Evolutionary conservation across 2,329 filamentous ascomycete genomes (phyloP), one percentile per base, ranked within the genome.

Genomic region (Lecanosticta acicola): DNA sequence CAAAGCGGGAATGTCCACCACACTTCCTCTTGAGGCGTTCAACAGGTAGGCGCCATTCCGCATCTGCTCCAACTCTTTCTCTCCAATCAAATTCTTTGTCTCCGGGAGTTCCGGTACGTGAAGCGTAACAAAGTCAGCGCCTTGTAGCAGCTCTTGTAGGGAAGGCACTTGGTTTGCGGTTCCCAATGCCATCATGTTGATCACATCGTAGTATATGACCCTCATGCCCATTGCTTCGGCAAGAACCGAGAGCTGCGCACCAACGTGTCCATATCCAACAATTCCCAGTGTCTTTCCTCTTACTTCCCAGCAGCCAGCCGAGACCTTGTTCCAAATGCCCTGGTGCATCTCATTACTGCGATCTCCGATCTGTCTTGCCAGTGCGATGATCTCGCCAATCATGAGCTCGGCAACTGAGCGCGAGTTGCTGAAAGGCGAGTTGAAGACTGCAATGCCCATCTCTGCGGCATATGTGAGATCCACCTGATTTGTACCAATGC

Each of bases 171-270:
- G 93, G 57, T 78, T 82, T 24, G 91, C 82, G 9, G 86, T 94
- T 45, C 93, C 93, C 65, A 98, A 73, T 36, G 86, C 85, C 93
- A 98, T 98, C 58, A 97, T 77, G 58, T 90, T 94, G 53, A 95
- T 71, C 4, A 95, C 83, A 68, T 98, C 93, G 68, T 94, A 97
- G 76, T 96, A 98, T 60, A 97, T 90, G 61, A 98, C 93, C 13
- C 78, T 83, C 91, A 98, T 96, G 40, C 93, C 93, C 89, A 98
- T 95, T 18, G 91, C 83, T 70, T 98, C 93, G 20, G 93, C 90
- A 53, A 98, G 75, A 34, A 98, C 93, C 0, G 90, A 97, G 54
- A 98, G 74, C 69, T 98, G 93, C 41, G 88, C 90, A 52, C 93
- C 93, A 65, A 98, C 97, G 66, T 98, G 93, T 51, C 93, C 93